Evolutionary conservation across 768 basidiomycete species (phyloP), one percentile per base, ranked within the genome.

Genomic region (Cystoderma amianthinum): DNA sequence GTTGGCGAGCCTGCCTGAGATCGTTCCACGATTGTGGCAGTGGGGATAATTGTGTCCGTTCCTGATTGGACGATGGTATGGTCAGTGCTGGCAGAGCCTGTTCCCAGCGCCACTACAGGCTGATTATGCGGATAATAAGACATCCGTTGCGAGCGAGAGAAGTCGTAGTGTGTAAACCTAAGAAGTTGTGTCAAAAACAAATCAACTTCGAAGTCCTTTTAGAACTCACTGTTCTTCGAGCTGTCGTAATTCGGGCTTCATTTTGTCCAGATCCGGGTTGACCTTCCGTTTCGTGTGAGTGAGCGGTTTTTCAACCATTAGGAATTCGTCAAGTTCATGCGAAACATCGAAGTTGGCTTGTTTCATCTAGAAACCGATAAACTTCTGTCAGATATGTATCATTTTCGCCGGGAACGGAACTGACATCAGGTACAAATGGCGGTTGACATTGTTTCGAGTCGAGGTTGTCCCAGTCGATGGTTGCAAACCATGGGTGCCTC

Each of bases 271-370:
- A 63, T 96, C 90, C 22, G 76, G 69, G 48, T 91, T 87, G 22
- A 78, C 81, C 56, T 95, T 98, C 24, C 96, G 82, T 61, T 92
- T 96, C 34, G 86, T 72, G 47, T 94, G 92, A 42, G 91, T 96
- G 42, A 98, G 66, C n/a, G 95, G 95, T 59, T 97, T 97, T 65
- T 98, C 95, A 39, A 94, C 94, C 75, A 98, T 79, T 55, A 99
- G 62, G 54, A 98, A 86, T 60, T 99, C 96, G 58, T 99, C 94
- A 7, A 99, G 76, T 66, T 98, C 96, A 55, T 98, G 93, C 24
- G 91, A 82, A 25, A 96, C 85, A 57, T 99, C 95, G 61, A 98
- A 99, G 61, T 99, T 98, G n/a, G 93, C 89, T 62, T 85, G 85
- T 59, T 94, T 93, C 62, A 85, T 80, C 94, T 99, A 16, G 13